A percentile compares a stretch with the other conserved stretches of the same genome.
Evolutionary conservation across 139 green algal genomes (phyloP).

Genomic region (Zygnema circumcarinatum): DNA sequence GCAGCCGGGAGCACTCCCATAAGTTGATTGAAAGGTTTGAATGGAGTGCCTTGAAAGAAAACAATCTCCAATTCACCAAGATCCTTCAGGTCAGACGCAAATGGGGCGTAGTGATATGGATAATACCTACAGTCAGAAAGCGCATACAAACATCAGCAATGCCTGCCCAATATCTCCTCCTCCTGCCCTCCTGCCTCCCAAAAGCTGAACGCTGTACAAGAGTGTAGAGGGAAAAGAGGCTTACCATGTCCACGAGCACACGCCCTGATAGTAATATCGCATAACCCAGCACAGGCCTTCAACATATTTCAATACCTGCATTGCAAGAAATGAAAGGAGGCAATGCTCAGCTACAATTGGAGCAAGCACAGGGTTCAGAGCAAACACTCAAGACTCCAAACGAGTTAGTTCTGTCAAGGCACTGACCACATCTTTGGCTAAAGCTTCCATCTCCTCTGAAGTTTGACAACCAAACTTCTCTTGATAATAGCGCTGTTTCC

Average conservation of each 20-base stretch:
- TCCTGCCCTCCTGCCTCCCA: not conserved
- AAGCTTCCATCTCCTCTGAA: slow-evolving; percentile 24
- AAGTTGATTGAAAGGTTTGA: slow-evolving; percentile 97
- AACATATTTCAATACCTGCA: slow-evolving; percentile 81
- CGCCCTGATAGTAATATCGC: slow-evolving; percentile 75
- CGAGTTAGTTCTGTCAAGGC: no score
- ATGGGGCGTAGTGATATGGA: slow-evolving; percentile 99
- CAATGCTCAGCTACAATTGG: no score
- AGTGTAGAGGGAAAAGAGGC: not conserved
- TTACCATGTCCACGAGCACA: slow-evolving; percentile 63
- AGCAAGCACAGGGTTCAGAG: no score
- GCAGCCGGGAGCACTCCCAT: slow-evolving; percentile 96
- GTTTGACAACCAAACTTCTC: slow-evolving; percentile 64
- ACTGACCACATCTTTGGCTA: slow-evolving; percentile 52
- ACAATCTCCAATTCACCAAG: slow-evolving; percentile 72
- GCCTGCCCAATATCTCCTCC: not conserved
- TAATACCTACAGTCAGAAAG: slow-evolving; percentile 82
- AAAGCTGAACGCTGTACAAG: not conserved
- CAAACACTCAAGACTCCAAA: no score
- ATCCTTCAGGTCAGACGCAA: slow-evolving; percentile 89
- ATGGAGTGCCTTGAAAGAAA: slow-evolving; percentile 85
- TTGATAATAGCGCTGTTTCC: slow-evolving; percentile 90
- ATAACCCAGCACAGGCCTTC: slow-evolving; percentile 97
- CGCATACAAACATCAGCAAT: slow-evolving; percentile 7
- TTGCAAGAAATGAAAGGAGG: no score